phyloP scores from a whole-genome alignment of 345 rosid genomes.

The Gynandropsis gynandra region DNA sequence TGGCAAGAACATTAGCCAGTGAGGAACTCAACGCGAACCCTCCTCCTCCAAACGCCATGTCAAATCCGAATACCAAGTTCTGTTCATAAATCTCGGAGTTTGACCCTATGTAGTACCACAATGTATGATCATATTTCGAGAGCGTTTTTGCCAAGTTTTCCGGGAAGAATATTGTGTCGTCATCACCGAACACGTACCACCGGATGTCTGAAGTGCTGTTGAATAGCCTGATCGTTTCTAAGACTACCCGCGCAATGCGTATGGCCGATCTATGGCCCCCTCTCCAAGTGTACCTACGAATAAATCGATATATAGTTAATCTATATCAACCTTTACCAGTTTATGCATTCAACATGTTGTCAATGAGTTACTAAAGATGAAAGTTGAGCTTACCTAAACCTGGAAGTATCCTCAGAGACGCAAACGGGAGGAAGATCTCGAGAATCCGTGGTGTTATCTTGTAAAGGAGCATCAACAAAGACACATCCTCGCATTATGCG shows the following conservation, averaged over 20 bases:
- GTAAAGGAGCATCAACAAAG: constrained; percentile 40
- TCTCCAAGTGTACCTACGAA: constrained; percentile 37
- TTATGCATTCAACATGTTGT: too few relatives aligned
- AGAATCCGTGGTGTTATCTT: constrained; percentile 14
- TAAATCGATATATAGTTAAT: too few relatives aligned
- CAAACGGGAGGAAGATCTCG: constrained; percentile 36
- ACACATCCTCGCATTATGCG: constrained; percentile 63
- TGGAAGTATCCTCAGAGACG: constrained; percentile 60
- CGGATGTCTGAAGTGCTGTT: constrained; percentile 36
- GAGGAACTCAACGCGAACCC: constrained; percentile 79
- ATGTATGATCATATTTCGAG: constrained; percentile 59
- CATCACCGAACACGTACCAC: constrained; percentile 83
- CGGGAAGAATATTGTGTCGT: constrained; percentile 58
- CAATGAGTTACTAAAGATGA: too few relatives aligned
- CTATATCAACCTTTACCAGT: too few relatives aligned
- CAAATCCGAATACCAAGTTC: constrained; percentile 43
- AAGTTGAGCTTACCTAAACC: constrained; percentile 26
- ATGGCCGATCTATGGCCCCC: constrained; percentile 60
- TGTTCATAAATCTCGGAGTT: constrained; percentile 64
- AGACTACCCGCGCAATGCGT: constrained; percentile 61
- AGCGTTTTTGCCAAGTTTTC: constrained; percentile 61
- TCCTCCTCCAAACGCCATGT: constrained; percentile 77
- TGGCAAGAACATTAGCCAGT: constrained; percentile 60
- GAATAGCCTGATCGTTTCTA: constrained; percentile 47
- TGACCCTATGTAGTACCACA: constrained; percentile 70